phyloP scores from a whole-genome alignment of 164 flowering plant genomes.

The Nymphaea colorata region DNA sequence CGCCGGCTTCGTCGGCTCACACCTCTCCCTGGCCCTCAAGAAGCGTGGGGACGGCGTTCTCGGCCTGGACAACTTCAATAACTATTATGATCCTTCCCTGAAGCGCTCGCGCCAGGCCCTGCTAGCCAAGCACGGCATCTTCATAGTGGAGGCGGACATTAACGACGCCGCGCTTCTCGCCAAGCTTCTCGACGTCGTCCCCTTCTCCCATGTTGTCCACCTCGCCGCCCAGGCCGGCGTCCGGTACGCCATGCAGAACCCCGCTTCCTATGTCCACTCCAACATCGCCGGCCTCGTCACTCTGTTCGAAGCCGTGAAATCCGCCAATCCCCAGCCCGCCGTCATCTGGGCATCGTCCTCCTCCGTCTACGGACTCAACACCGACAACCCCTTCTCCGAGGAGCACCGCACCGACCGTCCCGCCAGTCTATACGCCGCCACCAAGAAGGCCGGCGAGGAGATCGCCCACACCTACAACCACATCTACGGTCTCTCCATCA shows the following conservation, averaged over 20 bases:
- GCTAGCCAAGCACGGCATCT: slow-evolving; percentile 37
- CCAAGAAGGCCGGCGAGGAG: slow-evolving; percentile 90
- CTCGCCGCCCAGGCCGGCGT: slow-evolving; percentile 93
- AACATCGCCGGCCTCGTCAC: slow-evolving; percentile 71
- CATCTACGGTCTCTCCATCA: slow-evolving; percentile 76
- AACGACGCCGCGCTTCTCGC: slow-evolving; percentile 46
- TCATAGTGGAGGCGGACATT: slow-evolving; percentile 71
- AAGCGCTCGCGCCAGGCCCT: slow-evolving; percentile 61
- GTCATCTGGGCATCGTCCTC: slow-evolving; percentile 92
- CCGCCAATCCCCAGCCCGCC: slow-evolving; percentile 72
- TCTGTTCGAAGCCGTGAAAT: slow-evolving; percentile 54
- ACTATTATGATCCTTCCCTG: slow-evolving; percentile 69
- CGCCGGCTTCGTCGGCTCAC: slow-evolving; percentile 50
- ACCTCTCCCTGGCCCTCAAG: slow-evolving; percentile 59
- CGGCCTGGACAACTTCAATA: slow-evolving; percentile 83
- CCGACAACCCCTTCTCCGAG: slow-evolving; percentile 68
- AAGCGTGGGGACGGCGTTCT: slow-evolving; percentile 90
- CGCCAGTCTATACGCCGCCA: slow-evolving; percentile 88
- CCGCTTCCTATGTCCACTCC: slow-evolving; percentile 64
- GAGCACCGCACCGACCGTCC: slow-evolving; percentile 73
- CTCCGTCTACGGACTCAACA: slow-evolving; percentile 88
- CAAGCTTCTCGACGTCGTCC: slow-evolving; percentile 74
- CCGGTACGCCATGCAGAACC: slow-evolving; percentile 89
- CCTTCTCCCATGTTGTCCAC: slow-evolving; percentile 83
- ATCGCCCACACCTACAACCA: slow-evolving; percentile 92